Base-by-base conservation (phyloP, 305 asterid species). In the Solanum chacoense region DNA sequence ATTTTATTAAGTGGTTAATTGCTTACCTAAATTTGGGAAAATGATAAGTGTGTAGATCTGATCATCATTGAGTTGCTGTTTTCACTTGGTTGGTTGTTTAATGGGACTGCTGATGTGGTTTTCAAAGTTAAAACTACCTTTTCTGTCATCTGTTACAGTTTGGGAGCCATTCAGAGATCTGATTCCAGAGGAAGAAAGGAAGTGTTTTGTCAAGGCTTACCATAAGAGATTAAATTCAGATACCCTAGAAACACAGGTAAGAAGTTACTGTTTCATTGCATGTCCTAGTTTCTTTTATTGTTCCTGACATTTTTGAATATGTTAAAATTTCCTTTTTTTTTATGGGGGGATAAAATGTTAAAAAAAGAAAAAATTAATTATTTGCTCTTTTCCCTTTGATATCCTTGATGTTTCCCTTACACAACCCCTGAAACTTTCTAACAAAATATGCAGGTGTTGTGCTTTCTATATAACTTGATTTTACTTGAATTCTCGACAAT, bases 91-190 rank as follows among this genome's bases (percentile, higher is more conserved):
- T 65, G 31, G 42, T 24, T 87, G 69, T 55, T 59, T 74, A 29
- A 35, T 55, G 89, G 85, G 71, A 74, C 85, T 35, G 24, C 29
- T 50, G 32, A 35, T 86, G 84, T 86, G 29, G 40, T 40, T 40
- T 37, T 86, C 83, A 73, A n/a, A 69, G 83, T 72, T 40, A 28
- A 72, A 11, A 20, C 20, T 81, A 29, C 84, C 50, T 36, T 75
- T 55, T 71, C 74, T 83, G n/a, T 85, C 73, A 37, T 87, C 89
- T 74, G 24, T 24, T 93, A 84, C 93, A 97, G 99, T 95, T 71
- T 97, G 99, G 99, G 99, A 97, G 92, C 93, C 96, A 75, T 97
- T 96, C 93, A 95, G 97, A 92, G 99, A 96, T 93, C 95, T 93
- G 90, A 94, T 97, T 90, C 99, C 99, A 10, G 99, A 94, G 90